Percentiles rank a stretch among this genome's conserved stretches.
Conservation (phyloP, 129 eudicot genomes). For the Helichrysum umbraculigerum region DNA sequence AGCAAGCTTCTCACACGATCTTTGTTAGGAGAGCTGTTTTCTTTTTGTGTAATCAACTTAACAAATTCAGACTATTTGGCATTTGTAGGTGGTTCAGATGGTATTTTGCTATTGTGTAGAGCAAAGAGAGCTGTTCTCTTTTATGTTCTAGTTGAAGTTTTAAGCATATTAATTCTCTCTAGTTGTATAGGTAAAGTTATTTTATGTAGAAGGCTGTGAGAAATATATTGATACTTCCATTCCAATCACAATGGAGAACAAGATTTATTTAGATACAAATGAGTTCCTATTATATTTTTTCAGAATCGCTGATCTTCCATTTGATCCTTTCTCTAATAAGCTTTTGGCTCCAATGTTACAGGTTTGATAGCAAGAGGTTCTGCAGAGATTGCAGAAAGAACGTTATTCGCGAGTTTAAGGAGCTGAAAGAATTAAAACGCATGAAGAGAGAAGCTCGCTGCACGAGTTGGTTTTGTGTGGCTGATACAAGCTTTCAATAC, state of each 20-base stretch:
- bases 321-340: not conserved
- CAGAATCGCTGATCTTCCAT: not conserved
- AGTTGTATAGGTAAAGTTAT: too few relatives aligned
- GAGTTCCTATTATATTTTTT: not conserved
- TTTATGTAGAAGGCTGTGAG: not conserved
- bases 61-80: not conserved
- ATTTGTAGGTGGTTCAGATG: not conserved
- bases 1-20: too few relatives aligned
- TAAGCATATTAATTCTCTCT: not conserved
- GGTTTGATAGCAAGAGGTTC: slow-evolving; percentile 97
- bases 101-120: not conserved
- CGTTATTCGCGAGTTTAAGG: slow-evolving; percentile 94
- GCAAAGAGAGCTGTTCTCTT: not conserved
- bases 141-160: not conserved
- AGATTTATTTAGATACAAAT: not conserved
- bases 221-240: not conserved
- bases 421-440: slow-evolving; percentile 88
- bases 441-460: slow-evolving; percentile 73
- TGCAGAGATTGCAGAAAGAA: slow-evolving; percentile 96
- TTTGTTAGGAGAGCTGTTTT: too few relatives aligned
- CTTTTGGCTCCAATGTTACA: slow-evolving; percentile 27
- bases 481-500: slow-evolving; percentile 85
- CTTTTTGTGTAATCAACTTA: not conserved
- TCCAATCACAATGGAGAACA: not conserved
- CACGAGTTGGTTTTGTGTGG: slow-evolving; percentile 88